These are phyloP conservation scores for Calamus simplicifolius DNA, from an alignment of 176 grass and related monocot genomes.

Conservation along the genomic window DNA sequence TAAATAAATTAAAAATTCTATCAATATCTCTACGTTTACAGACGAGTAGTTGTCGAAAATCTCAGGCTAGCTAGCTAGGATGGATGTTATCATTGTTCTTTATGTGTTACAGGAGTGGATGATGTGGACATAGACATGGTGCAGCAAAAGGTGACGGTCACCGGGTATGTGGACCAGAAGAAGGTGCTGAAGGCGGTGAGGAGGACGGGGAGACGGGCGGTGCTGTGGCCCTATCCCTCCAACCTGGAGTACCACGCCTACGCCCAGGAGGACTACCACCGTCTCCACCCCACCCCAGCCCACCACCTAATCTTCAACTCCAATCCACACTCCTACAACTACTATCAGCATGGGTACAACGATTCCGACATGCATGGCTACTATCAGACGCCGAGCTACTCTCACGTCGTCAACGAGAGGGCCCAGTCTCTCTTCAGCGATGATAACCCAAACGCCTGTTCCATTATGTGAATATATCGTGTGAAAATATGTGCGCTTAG, in stretches of 20 bases:
- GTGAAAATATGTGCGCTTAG: too few relatives aligned
- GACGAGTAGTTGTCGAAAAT: too few relatives aligned
- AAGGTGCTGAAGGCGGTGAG: constrained; percentile 55
- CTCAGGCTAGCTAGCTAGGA: too few relatives aligned
- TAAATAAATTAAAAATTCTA: too few relatives aligned
- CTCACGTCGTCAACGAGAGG: constrained; percentile 17
- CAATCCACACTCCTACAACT: constrained; percentile 63
- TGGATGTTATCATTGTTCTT: too few relatives aligned
- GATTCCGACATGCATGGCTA: constrained; percentile 38
- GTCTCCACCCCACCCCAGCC: constrained; percentile 1
- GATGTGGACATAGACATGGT: constrained; percentile 48
- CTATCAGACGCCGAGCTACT: constrained; percentile 1
- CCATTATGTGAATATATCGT: constrained; percentile 42
- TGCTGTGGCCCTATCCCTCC: constrained; percentile 32
- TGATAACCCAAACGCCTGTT: constrained; percentile 65
- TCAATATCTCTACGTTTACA: too few relatives aligned
- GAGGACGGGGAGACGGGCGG: constrained; percentile 35
- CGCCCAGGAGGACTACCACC: constrained; percentile 33
- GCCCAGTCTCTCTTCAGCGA: constrained; percentile 56
- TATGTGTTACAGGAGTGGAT: constrained; percentile 43
- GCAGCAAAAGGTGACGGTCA: constrained; percentile 60
- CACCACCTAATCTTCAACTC: constrained; percentile 9
- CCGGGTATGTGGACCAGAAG: constrained; percentile 52
- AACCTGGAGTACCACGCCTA: constrained; percentile 7
- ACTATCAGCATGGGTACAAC: constrained; percentile 56